These are phyloP conservation scores for Taiozyma onychis DNA, from an alignment of 1,139 yeast species.

Conservation along the genomic window DNA sequence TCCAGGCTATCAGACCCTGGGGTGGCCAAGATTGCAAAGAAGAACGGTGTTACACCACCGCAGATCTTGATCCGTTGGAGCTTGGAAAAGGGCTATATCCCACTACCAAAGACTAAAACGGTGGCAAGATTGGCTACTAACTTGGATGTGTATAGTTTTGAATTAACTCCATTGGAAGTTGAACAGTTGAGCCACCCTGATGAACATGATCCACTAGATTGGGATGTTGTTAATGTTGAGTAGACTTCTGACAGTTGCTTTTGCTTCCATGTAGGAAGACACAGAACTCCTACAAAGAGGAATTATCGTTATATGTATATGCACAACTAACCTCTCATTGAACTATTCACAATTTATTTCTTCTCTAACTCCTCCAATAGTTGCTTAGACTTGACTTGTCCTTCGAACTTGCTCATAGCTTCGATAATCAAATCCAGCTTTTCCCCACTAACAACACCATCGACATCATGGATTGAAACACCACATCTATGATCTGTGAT, in stretches of 20 bases:
- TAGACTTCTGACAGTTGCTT: constrained; percentile 14
- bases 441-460: constrained; percentile 71
- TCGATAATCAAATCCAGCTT: constrained; percentile 60
- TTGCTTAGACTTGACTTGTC: constrained; percentile 38
- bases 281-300: neutral
- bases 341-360: neutral
- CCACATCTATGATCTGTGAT: constrained; percentile 94
- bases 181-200: constrained; percentile 41
- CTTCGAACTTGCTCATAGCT: constrained; percentile 43
- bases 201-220: constrained; percentile 63
- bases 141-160: constrained; percentile 38
- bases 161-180: constrained; percentile 30
- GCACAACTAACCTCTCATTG: neutral
- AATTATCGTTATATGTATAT: neutral
- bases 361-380: constrained; percentile 25
- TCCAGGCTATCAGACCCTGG: constrained; percentile 25
- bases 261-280: neutral
- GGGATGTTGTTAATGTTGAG: constrained; percentile 62
- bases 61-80: constrained; percentile 37
- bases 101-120: constrained; percentile 44
- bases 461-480: constrained; percentile 69
- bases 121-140: constrained; percentile 37
- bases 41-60: constrained; percentile 30
- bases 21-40: constrained; percentile 25
- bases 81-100: constrained; percentile 34